Evolutionary conservation across 352 stramenopile genomes (phyloP).

Genomic region (Globisporangium abappressorium): DNA sequence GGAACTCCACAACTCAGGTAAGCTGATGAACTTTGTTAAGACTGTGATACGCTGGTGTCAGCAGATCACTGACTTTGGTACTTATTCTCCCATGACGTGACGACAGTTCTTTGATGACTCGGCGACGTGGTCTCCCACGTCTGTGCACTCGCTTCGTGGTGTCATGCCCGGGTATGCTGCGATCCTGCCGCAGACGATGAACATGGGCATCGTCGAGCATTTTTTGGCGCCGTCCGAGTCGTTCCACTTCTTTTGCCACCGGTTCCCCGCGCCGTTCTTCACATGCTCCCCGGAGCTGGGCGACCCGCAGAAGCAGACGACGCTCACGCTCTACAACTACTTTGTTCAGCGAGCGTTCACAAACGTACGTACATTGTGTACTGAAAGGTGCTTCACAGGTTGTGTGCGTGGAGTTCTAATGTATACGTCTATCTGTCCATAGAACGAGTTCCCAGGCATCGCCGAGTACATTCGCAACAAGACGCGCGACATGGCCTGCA

Average conservation of each 20-base stretch:
- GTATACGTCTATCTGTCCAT: neutral
- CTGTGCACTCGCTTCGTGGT: constrained; percentile 48
- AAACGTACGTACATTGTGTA: constrained; percentile 35
- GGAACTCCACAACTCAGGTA: constrained; percentile 58
- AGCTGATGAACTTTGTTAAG: neutral
- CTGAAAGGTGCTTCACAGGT: too few species aligned
- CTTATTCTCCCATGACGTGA: neutral
- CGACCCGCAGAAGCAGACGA: constrained; percentile 14
- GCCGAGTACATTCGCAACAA: constrained; percentile 74
- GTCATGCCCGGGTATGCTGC: constrained; percentile 55
- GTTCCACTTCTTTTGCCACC: constrained; percentile 76
- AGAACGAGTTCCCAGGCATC: constrained; percentile 78
- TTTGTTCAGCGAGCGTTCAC: constrained; percentile 65
- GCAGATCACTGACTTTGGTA: neutral
- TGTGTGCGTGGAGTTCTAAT: neutral
- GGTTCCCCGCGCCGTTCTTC: constrained; percentile 62
- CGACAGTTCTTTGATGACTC: constrained; percentile 53
- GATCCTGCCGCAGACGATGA: constrained; percentile 42
- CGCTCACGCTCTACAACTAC: constrained; percentile 74
- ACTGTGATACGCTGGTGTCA: neutral
- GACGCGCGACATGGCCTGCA: constrained; percentile 65
- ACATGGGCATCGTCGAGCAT: constrained; percentile 64
- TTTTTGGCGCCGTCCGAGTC: constrained; percentile 57
- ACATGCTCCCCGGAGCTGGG: constrained; percentile 30
- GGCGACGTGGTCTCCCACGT: constrained; percentile 21